Evolutionary conservation across 495 filamentous ascomycete genomes (phyloP).

Genomic region (Elaphomyces granulatus): DNA sequence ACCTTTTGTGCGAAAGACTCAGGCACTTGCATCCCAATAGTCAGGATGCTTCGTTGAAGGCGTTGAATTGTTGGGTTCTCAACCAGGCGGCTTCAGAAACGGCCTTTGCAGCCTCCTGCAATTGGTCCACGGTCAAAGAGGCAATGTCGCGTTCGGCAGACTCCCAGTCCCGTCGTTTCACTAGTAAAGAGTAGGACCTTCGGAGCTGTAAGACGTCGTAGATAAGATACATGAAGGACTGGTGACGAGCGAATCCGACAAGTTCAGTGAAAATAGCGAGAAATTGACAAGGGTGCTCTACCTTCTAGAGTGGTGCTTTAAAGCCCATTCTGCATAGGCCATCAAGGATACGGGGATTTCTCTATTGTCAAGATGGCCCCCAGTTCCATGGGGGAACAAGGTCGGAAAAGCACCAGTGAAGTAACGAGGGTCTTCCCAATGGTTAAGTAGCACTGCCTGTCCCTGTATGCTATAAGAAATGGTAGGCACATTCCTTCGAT

Average conservation of each 20-base stretch:
- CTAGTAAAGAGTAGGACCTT: conserved; percentile 2
- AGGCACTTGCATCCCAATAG: conserved; percentile 2
- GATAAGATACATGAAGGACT: conserved; percentile 6
- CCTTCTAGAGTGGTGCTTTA: conserved; percentile 9
- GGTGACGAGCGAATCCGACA: conserved; percentile 6
- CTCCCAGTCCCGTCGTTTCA: conserved; percentile 4
- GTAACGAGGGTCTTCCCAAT: conserved; percentile 8
- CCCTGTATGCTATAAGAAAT: no score
- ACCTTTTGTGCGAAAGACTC: conserved; percentile 2
- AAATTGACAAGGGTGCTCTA: neutral
- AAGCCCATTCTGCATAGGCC: conserved; percentile 5
- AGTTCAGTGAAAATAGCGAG: neutral
- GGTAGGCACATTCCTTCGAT: no score
- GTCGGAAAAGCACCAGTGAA: conserved; percentile 10
- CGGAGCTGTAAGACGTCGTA: conserved; percentile 6
- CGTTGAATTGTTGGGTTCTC: conserved; percentile 1
- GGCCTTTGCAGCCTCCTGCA: conserved; percentile 2
- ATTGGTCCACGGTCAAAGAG: conserved; percentile 1
- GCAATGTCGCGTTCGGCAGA: conserved; percentile 1
- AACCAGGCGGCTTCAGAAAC: neutral
- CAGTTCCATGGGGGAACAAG: conserved; percentile 9
- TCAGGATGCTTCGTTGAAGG: neutral
- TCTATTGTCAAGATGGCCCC: conserved; percentile 12
- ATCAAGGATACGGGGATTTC: conserved; percentile 6
- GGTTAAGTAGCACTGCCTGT: conserved; percentile 3